Percentiles rank a stretch among this genome's conserved stretches.
phyloP scores from a whole-genome alignment of 2,329 filamentous ascomycete species.

The Ascochyta clinopodiicola region DNA sequence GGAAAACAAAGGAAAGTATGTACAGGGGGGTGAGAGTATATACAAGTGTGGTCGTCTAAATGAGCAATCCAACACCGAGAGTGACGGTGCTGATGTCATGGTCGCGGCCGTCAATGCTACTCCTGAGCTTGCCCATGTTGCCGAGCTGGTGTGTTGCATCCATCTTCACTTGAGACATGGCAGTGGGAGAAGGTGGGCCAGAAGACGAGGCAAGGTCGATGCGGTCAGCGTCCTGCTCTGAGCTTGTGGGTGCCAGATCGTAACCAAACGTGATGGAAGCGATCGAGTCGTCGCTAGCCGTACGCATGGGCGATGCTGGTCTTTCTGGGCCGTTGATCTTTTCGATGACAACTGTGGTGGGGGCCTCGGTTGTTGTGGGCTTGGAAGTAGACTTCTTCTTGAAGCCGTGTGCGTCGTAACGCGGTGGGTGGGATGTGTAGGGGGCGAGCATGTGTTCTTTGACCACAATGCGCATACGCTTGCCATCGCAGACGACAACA shows the following conservation, averaged over 20 bases:
- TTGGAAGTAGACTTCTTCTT: slow-evolving; percentile 26
- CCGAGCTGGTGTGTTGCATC: slow-evolving; percentile 29
- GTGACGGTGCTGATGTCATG: slow-evolving; percentile 25
- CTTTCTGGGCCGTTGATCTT: slow-evolving; percentile 18
- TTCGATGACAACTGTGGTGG: slow-evolving; percentile 8
- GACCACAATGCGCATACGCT: slow-evolving; percentile 54
- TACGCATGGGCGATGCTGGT: slow-evolving; percentile 38
- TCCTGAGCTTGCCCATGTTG: slow-evolving; percentile 27
- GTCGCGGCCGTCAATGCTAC: slow-evolving; percentile 25
- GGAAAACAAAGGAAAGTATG: slow-evolving; percentile 8
- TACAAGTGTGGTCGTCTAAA: slow-evolving; percentile 16
- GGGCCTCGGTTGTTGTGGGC: slow-evolving; percentile 2
- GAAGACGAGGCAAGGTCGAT: slow-evolving; percentile 28
- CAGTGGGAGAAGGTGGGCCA: slow-evolving; percentile 35
- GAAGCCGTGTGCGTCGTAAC: slow-evolving; percentile 52
- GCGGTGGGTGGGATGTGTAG: slow-evolving; percentile 53
- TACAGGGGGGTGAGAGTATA: background rate
- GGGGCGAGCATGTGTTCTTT: slow-evolving; percentile 51
- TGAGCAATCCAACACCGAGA: slow-evolving; percentile 29
- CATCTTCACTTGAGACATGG: slow-evolving; percentile 27
- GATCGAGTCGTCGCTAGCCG: slow-evolving; percentile 41
- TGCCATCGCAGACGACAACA: slow-evolving; percentile 52
- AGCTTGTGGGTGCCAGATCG: slow-evolving; percentile 36
- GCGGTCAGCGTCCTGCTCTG: slow-evolving; percentile 31
- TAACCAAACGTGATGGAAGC: slow-evolving; percentile 43